Evolutionary conservation across 2,329 filamentous ascomycete species (phyloP), one percentile per base, ranked within the genome.

Genomic region (Pseudopithomyces chartarum): DNA sequence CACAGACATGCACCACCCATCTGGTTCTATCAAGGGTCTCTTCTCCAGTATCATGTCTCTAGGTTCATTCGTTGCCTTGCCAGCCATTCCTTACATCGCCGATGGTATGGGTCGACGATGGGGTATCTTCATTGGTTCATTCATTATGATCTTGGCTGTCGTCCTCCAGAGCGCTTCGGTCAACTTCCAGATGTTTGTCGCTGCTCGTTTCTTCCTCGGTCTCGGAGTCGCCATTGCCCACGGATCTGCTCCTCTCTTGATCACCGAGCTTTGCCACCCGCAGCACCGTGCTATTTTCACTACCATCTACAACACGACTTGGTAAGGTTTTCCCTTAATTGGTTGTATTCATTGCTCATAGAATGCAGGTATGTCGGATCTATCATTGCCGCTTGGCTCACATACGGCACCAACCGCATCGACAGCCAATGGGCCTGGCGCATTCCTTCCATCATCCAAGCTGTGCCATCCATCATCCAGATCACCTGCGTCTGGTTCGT

Each of bases 361-460:
- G 36, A 57, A 49, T 11, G 59, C 56, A 89, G 85, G 85, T 87
- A 87, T 69, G 67, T 85, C 53, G 84, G 82, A 4, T 80, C 79
- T 54, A 82, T 83, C 53, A 58, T 82, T 6, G 81, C 82, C 15
- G 79, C 78, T 1, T 83, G 81, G 75, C 78, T 80, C 3, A 81
- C 81, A 42, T 68, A 62, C 47, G 67, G 67, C 29, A 68, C 60
- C 53, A 65, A 66, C 56, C 68, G 67, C 49, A 73, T 78, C 33
- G 60, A 73, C 26, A 76, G 33, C 48, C 78, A 77, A 43, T 84
- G 82, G 83, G 76, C 78, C 2, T 73, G 70, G 83, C 75, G 81
- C 44, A 76, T 84, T n/a, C 84, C 84, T 0, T 82, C 80, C 1
- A 73, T 85, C 10, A 61, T 86, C 1, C 84, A 86, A 60, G 76